Base-by-base conservation (phyloP, 2,329 filamentous ascomycete genomes). In the Aspergillus nomiae region DNA sequence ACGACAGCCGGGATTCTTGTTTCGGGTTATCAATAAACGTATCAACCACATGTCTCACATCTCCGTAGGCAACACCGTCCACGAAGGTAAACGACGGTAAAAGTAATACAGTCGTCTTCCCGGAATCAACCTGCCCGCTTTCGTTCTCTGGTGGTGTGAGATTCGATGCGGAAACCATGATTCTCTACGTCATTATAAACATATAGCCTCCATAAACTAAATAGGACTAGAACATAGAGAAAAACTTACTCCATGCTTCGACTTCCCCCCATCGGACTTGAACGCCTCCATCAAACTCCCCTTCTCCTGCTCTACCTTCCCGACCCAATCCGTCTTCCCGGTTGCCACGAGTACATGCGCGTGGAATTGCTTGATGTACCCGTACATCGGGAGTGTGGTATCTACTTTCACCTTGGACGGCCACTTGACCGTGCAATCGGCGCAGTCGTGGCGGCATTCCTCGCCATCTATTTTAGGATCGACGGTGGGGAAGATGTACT, bases 61-160 rank as follows among this genome's bases (percentile, higher is more conserved):
- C 69, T 28, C 56, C 80, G 0, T 91, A 90, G 0, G 87, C 90
- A 60, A 96, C 90, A 67, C 91, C 89, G 73, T 94, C 90, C 71
- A 97, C 83, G 61, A 92, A 83, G 46, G 87, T 89, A 78, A 96
- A 96, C 60, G 92, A 89, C 0, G 93, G 93, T 32, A 97, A 87
- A 48, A 97, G 85, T 26, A 97, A 83, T 21, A 94, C 86, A 1
- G 88, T 91, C 1, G 92, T 94, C 12, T 89, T 53, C 16, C 48
- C 14, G 1, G 30, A 14, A 16, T 68, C 58, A 26, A 50, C 45
- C 10, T 61, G 41, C 3, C 34, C 16, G 2, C 68, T 48, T 19
- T 57, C 36, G 1, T 70, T 66, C 41, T 41, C 38, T 1, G 67
- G 67, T 4, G 69, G 4, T 24, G 66, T 63, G 12, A 78, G 69